phyloP scores from a whole-genome alignment of 495 filamentous ascomycete species.

The Penicillium turbatum region DNA sequence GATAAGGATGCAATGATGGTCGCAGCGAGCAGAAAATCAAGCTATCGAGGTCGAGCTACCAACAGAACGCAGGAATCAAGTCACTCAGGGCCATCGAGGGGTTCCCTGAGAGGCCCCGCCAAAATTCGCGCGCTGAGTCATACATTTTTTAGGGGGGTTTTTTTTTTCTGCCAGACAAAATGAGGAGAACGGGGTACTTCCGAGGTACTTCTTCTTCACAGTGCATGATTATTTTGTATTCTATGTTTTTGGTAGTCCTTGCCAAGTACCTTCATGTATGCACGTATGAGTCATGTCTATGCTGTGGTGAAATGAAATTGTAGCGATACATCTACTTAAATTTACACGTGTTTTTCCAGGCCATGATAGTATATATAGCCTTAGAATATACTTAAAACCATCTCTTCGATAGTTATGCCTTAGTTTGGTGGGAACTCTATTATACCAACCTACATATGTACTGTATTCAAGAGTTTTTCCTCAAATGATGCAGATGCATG shows the following conservation, averaged over 20 bases:
- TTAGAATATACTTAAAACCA: too few species aligned
- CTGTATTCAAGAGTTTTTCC: too few species aligned
- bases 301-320: too few species aligned
- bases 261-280: neutral
- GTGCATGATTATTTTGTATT: neutral
- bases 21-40: neutral
- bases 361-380: too few species aligned
- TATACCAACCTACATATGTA: too few species aligned
- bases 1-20: neutral
- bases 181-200: conserved; percentile 1
- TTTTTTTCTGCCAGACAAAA: conserved; percentile 29
- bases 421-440: too few species aligned
- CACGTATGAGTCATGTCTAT: neutral
- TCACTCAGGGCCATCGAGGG: neutral
- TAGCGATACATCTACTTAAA: too few species aligned
- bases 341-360: too few species aligned
- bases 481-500: neutral
- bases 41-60: neutral
- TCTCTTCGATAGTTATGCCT: too few species aligned
- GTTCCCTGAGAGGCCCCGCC: conserved; percentile 20
- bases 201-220: neutral
- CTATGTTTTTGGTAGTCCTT: neutral
- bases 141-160: conserved; percentile 3
- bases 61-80: neutral
- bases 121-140: conserved; percentile 29